These are phyloP conservation scores for Pythium scleroteichum DNA, from an alignment of 352 stramenopile species.

Conservation along the genomic window DNA sequence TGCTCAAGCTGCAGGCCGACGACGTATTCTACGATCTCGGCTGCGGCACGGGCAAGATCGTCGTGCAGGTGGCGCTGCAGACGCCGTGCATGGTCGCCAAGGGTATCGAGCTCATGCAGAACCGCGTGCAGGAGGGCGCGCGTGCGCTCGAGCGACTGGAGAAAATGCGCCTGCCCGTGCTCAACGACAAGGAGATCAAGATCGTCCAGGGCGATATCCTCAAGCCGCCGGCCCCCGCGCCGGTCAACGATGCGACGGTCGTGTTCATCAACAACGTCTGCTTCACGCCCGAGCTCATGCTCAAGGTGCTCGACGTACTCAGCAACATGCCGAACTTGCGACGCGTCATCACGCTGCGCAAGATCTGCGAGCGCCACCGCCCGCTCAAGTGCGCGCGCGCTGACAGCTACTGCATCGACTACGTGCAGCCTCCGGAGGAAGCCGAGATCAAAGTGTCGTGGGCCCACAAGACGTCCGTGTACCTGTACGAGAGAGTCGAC, in stretches of 20 bases:
- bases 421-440: slow-evolving; percentile 67
- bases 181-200: slow-evolving; percentile 51
- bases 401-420: slow-evolving; percentile 61
- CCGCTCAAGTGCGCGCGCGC: slow-evolving; percentile 56
- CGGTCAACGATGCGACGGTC: slow-evolving; percentile 74
- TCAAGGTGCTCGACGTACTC: slow-evolving; percentile 67
- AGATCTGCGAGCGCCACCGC: slow-evolving; percentile 80
- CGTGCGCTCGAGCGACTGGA: slow-evolving; percentile 56
- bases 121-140: slow-evolving; percentile 64
- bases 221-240: slow-evolving; percentile 46
- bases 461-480: slow-evolving; percentile 74
- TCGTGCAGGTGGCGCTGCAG: slow-evolving; percentile 72
- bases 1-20: slow-evolving; percentile 57
- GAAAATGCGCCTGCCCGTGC: slow-evolving; percentile 36
- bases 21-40: slow-evolving; percentile 87
- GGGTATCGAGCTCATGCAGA: slow-evolving; percentile 86
- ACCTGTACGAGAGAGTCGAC: slow-evolving; percentile 67
- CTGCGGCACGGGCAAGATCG: slow-evolving; percentile 80
- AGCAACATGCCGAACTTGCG: slow-evolving; percentile 59
- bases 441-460: slow-evolving; percentile 79
- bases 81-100: slow-evolving; percentile 65
- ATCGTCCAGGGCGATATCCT: slow-evolving; percentile 81
- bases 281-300: slow-evolving; percentile 77
- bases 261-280: slow-evolving; percentile 90
- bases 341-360: slow-evolving; percentile 72